Percentiles rank a stretch among this genome's conserved stretches.
These are phyloP conservation scores for Rubroshorea leprosula DNA, from an alignment of 345 rosid species.

Conservation along the genomic window DNA sequence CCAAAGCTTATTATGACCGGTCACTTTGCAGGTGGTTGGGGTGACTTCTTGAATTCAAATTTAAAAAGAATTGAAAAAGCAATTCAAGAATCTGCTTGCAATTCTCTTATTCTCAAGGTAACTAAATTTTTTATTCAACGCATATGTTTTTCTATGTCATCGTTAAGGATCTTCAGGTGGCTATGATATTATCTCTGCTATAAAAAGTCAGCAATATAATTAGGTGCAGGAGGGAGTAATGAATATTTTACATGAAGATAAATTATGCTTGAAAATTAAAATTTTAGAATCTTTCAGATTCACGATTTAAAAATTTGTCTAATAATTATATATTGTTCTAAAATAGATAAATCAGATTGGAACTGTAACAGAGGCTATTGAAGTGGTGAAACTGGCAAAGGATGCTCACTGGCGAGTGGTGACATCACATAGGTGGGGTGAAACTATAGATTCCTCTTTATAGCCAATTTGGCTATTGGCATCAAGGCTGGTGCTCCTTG, in stretches of 20 bases:
- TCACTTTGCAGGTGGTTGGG: slow-evolving; percentile 75
- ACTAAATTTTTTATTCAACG: too few species aligned
- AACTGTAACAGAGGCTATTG: slow-evolving; percentile 87
- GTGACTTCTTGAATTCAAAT: slow-evolving; percentile 82
- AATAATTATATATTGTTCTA: slow-evolving; percentile 1
- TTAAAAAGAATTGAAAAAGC: slow-evolving; percentile 80
- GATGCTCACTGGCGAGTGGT: slow-evolving; percentile 93
- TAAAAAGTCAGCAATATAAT: too few species aligned
- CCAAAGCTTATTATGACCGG: slow-evolving; percentile 4
- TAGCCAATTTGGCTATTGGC: slow-evolving; percentile 88
- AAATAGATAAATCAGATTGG: slow-evolving; percentile 90
- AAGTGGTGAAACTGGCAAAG: slow-evolving; percentile 88
- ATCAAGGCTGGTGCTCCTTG: slow-evolving; percentile 98
- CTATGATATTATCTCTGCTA: too few species aligned
- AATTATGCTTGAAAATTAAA: too few species aligned
- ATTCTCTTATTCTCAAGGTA: slow-evolving; percentile 95
- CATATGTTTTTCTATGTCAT: too few species aligned
- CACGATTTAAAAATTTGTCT: neutral
- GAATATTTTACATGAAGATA: too few species aligned
- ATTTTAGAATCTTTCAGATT: too few species aligned
- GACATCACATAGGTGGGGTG: slow-evolving; percentile 87
- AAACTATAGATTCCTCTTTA: slow-evolving; percentile 87
- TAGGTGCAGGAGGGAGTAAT: too few species aligned
- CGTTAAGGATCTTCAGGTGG: too few species aligned
- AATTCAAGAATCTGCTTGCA: slow-evolving; percentile 71